Percentiles rank a stretch among this genome's conserved stretches.
Evolutionary conservation across 768 basidiomycete genomes (phyloP).

Genomic region (Suillus subaureus): DNA sequence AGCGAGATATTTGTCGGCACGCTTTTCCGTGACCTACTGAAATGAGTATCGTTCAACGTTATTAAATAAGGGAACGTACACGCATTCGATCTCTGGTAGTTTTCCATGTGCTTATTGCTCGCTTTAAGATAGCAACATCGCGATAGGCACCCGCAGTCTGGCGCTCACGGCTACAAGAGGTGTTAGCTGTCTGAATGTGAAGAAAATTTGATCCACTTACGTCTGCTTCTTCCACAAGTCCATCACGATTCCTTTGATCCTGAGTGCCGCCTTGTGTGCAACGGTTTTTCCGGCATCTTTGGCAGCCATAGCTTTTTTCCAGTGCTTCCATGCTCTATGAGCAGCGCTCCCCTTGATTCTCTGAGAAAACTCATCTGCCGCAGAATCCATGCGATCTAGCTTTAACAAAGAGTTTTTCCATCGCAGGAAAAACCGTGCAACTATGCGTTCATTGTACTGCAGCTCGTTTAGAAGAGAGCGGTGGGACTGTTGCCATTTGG

Average conservation of each 20-base stretch:
- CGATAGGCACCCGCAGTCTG: conserved; percentile 47
- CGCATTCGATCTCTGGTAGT: conserved; percentile 48
- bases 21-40: conserved; percentile 54
- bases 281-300: conserved; percentile 48
- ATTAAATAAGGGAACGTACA: conserved; percentile 37
- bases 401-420: conserved; percentile 54
- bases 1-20: conserved; percentile 56
- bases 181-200: conserved; percentile 9
- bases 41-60: conserved; percentile 15
- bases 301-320: conserved; percentile 52
- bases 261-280: conserved; percentile 43
- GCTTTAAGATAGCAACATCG: conserved; percentile 45
- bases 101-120: conserved; percentile 57
- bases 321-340: conserved; percentile 54
- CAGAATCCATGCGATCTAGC: conserved; percentile 46
- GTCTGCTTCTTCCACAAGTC: conserved; percentile 57
- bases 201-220: conserved; percentile 40
- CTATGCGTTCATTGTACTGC: conserved; percentile 48
- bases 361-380: conserved; percentile 52
- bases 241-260: conserved; percentile 52
- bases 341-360: conserved; percentile 40
- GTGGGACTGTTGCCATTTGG: conserved; percentile 64
- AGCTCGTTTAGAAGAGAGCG: conserved; percentile 53
- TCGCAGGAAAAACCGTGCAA: conserved; percentile 44
- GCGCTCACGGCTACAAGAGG: conserved; percentile 42